These are phyloP conservation scores for Sungouiozyma ichnusensis DNA, from an alignment of 805 yeast genomes.

Conservation along the genomic window DNA sequence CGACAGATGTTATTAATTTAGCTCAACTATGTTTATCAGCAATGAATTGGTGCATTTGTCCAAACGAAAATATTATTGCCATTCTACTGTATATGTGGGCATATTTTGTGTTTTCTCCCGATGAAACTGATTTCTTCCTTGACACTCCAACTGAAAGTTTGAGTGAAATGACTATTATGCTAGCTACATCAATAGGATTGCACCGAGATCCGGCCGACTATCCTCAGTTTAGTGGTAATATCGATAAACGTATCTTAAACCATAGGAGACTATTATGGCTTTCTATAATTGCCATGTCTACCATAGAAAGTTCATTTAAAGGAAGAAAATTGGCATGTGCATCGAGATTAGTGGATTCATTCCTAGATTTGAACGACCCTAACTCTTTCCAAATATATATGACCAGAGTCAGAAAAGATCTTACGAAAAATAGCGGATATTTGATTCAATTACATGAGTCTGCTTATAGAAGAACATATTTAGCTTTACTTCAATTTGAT, in stretches of 20 bases:
- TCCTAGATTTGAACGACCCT: constrained; percentile 13
- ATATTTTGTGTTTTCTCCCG: constrained; percentile 26
- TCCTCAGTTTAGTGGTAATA: constrained; percentile 8
- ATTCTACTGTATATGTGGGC: constrained; percentile 27
- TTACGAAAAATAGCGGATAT: constrained; percentile 2
- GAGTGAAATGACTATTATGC: constrained; percentile 17
- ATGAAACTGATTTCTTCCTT: constrained; percentile 25
- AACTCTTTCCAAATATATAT: constrained; percentile 13
- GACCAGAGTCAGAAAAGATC: constrained; percentile 13
- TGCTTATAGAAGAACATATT: constrained; percentile 16
- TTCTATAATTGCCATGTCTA: constrained; percentile 14
- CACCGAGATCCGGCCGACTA: constrained; percentile 26
- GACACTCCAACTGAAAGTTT: constrained; percentile 26
- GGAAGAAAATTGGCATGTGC: constrained; percentile 14
- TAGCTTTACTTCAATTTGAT: constrained; percentile 16
- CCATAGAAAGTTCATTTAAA: constrained; percentile 20
- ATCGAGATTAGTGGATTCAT: constrained; percentile 10
- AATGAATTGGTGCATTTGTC: constrained; percentile 23
- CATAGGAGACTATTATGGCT: constrained; percentile 25
- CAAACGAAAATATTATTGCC: constrained; percentile 24
- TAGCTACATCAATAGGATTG: constrained; percentile 25
- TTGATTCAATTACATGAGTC: constrained; percentile 14
- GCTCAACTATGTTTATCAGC: constrained; percentile 17
- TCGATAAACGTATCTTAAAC: constrained; percentile 14
- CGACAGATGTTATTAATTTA: constrained; percentile 14